Evolutionary conservation across 768 basidiomycete genomes (phyloP).

Genomic region (Gymnopilus junonius): DNA sequence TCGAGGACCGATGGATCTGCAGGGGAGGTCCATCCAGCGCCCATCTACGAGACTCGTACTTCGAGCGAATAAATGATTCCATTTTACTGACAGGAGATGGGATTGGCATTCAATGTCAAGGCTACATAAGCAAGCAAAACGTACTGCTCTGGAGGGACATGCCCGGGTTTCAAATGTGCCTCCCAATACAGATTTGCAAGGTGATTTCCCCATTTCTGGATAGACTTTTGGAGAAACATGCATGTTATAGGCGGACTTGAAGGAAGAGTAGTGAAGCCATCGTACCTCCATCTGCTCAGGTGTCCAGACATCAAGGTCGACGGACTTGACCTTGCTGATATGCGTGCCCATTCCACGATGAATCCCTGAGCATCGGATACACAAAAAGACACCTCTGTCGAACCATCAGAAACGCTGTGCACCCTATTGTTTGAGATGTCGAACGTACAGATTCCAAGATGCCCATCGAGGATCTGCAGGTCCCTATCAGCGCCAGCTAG

Average conservation of each 20-base stretch:
- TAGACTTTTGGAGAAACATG: constrained; percentile 51
- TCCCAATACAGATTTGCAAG: constrained; percentile 98
- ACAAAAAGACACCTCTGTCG: constrained; percentile 86
- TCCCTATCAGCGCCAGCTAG: constrained; percentile 1
- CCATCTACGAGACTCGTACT: constrained; percentile 95
- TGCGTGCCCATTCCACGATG: constrained; percentile 99
- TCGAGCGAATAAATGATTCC: constrained; percentile 95
- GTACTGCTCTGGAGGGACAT: constrained; percentile 93
- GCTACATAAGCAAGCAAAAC: constrained; percentile 34
- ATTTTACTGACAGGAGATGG: constrained; percentile 73
- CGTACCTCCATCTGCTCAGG: constrained; percentile 95
- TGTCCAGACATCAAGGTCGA: constrained; percentile 97
- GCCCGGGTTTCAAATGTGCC: constrained; percentile 89
- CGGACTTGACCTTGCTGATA: constrained; percentile 95
- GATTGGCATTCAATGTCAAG: neutral
- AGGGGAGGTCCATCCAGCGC: constrained; percentile 90
- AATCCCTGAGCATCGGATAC: constrained; percentile 96
- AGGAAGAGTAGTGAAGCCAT: neutral
- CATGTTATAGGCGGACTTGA: neutral
- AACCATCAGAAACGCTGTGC: constrained; percentile 4
- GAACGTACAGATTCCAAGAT: constrained; percentile 88
- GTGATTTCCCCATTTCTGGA: constrained; percentile 94
- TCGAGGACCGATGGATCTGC: constrained; percentile 82
- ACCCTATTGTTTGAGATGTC: neutral
- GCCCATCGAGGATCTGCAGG: constrained; percentile 95